A percentile compares a stretch with the other conserved stretches of the same genome.
phyloP scores from a whole-genome alignment of 163 green algal genomes.

The Coccomyxa subellipsoidea region DNA sequence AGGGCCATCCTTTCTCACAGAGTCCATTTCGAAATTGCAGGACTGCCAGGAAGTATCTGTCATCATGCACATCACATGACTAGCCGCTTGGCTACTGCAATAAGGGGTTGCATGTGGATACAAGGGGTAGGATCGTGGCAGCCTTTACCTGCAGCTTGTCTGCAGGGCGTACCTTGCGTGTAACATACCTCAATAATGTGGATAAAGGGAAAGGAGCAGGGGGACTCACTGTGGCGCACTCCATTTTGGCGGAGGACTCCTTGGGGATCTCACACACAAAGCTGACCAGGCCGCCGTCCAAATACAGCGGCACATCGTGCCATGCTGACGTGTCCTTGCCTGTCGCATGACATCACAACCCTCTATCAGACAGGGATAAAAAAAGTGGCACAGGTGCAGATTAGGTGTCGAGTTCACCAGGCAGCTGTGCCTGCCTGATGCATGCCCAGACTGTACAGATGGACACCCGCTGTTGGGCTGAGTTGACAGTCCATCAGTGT shows the following conservation, averaged over 20 bases:
- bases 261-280: constrained; percentile 99
- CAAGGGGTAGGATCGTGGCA: no score
- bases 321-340: constrained; percentile 85
- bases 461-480: background rate
- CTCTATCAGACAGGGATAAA: background rate
- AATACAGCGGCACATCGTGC: constrained; percentile 96
- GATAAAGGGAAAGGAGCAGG: no score
- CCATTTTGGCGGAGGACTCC: constrained; percentile 96
- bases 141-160: no score
- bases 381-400: background rate
- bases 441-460: background rate
- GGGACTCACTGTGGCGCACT: constrained; percentile 83
- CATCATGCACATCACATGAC: no score
- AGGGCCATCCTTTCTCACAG: no score
- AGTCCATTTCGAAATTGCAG: no score
- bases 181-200: no score
- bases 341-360: constrained; percentile 13
- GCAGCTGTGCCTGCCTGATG: background rate
- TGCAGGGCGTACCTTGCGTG: no score
- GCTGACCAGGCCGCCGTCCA: constrained; percentile 83
- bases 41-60: no score
- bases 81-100: no score
- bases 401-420: background rate
- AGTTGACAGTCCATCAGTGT: no score
- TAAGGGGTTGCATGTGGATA: no score